These are phyloP conservation scores for Pythium diclinum DNA, from an alignment of 352 stramenopile genomes.

Conservation along the genomic window DNA sequence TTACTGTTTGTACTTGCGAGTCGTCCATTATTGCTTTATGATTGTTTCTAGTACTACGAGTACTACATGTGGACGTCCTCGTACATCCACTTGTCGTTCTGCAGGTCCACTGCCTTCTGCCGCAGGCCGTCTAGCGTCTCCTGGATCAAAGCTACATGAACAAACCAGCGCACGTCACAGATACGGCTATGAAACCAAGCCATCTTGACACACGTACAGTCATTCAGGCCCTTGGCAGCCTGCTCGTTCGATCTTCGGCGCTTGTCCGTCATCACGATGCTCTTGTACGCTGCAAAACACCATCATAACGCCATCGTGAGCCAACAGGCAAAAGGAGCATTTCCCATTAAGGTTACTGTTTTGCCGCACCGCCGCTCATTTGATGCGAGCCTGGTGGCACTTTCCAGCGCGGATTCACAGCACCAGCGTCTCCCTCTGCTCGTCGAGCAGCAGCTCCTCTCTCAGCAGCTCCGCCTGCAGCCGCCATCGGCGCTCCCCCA, in stretches of 20 bases:
- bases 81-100: constrained; percentile 79
- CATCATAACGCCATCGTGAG: background rate
- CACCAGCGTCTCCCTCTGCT: background rate
- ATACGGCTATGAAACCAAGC: background rate
- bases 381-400: constrained; percentile 5
- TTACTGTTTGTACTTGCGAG: constrained; percentile 3
- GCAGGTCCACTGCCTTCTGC: constrained; percentile 48
- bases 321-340: background rate
- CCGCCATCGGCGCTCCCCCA: background rate
- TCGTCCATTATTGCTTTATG: background rate
- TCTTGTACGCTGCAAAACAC: constrained; percentile 32
- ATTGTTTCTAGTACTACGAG: too few relatives aligned
- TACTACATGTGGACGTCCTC: constrained; percentile 60
- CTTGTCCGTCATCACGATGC: constrained; percentile 52
- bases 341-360: background rate
- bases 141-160: constrained; percentile 39
- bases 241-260: constrained; percentile 48
- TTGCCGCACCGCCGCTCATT: constrained; percentile 26
- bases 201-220: constrained; percentile 24
- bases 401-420: constrained; percentile 15
- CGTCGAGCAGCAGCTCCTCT: background rate
- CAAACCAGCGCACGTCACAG: background rate
- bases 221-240: constrained; percentile 42
- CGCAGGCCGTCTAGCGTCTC: constrained; percentile 56
- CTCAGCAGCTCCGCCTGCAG: background rate